Conservation (phyloP, 495 filamentous ascomycete genomes). For the Lophiostoma macrostomum region DNA sequence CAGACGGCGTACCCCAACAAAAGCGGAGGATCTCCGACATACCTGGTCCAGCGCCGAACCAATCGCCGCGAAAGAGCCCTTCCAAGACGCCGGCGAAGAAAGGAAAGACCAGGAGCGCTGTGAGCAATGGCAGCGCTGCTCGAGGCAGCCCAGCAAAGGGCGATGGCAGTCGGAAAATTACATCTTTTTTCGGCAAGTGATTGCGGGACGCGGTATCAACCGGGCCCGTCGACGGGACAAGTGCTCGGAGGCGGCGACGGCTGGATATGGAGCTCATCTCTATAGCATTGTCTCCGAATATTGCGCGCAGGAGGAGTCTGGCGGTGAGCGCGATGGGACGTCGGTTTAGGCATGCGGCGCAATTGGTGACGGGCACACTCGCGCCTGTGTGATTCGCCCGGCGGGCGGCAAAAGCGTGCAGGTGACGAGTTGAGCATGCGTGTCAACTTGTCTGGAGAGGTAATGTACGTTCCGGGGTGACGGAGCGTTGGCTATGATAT, state of each 20-base stretch:
- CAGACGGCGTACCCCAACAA: slow-evolving; percentile 32
- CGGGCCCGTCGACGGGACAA: slow-evolving; percentile 5
- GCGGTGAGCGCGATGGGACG: slow-evolving; percentile 11
- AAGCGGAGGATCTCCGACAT: slow-evolving; percentile 23
- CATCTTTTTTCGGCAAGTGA: slow-evolving; percentile 74
- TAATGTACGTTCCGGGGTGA: slow-evolving; percentile 12
- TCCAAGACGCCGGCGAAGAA: slow-evolving; percentile 48
- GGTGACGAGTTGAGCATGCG: slow-evolving; percentile 28
- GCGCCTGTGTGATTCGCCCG: slow-evolving; percentile 22
- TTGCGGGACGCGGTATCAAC: slow-evolving; percentile 1
- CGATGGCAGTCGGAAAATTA: slow-evolving; percentile 74
- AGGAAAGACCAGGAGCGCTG: slow-evolving; percentile 47
- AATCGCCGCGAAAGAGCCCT: slow-evolving; percentile 22
- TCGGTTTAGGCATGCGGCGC: slow-evolving; percentile 24
- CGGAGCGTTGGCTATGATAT: slow-evolving; percentile 2
- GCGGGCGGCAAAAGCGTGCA: slow-evolving; percentile 26
- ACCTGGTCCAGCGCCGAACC: not conserved
- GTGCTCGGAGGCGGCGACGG: slow-evolving; percentile 12
- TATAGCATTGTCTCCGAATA: not conserved
- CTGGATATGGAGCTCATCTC: slow-evolving; percentile 6
- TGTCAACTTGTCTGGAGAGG: too few species aligned
- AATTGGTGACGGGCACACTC: slow-evolving; percentile 2
- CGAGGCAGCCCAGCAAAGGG: slow-evolving; percentile 48
- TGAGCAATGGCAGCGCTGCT: slow-evolving; percentile 44
- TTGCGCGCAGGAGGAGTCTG: slow-evolving; percentile 4